Evolutionary conservation across 2,329 filamentous ascomycete genomes (phyloP).

Genomic region (Aspergillus thermomutatus): DNA sequence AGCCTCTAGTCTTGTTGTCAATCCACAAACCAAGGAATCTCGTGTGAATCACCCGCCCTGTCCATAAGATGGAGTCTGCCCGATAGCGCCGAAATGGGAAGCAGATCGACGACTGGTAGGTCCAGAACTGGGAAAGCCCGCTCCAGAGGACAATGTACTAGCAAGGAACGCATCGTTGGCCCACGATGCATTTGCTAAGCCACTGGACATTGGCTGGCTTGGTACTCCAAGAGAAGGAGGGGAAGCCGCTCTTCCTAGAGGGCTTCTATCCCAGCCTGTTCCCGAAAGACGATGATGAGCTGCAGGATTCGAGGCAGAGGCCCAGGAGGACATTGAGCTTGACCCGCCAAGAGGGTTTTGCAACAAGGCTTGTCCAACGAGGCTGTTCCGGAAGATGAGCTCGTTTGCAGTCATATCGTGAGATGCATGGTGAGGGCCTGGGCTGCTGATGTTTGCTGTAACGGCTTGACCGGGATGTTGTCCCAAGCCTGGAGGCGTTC

Average conservation of each 20-base stretch:
- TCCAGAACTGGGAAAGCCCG: constrained; percentile 21
- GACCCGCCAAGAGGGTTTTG: constrained; percentile 18
- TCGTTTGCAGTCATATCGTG: constrained; percentile 27
- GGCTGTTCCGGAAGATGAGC: constrained; percentile 24
- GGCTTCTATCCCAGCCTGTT: constrained; percentile 24
- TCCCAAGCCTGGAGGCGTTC: constrained; percentile 36
- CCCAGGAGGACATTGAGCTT: constrained; percentile 24
- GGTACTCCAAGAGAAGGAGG: constrained; percentile 19
- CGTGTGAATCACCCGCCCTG: constrained; percentile 44
- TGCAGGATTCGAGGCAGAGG: constrained; percentile 14
- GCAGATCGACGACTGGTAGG: constrained; percentile 26
- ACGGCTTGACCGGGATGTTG: constrained; percentile 19
- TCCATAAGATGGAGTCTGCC: constrained; percentile 47
- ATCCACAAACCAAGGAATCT: background rate
- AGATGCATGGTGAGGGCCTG: constrained; percentile 19
- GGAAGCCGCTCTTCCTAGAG: constrained; percentile 14
- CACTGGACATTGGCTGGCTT: constrained; percentile 26
- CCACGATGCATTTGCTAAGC: constrained; percentile 29
- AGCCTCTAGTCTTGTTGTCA: background rate
- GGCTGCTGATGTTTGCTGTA: constrained; percentile 11
- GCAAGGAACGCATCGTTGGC: constrained; percentile 37
- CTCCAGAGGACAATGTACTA: constrained; percentile 26
- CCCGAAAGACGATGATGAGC: constrained; percentile 13
- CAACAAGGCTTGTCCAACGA: constrained; percentile 24
- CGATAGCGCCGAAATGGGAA: constrained; percentile 39